A percentile compares a stretch with the other conserved stretches of the same genome.
These are phyloP conservation scores for Globomyces pollinis-pini DNA, from an alignment of 192 early-diverging fungal species.

Conservation along the genomic window DNA sequence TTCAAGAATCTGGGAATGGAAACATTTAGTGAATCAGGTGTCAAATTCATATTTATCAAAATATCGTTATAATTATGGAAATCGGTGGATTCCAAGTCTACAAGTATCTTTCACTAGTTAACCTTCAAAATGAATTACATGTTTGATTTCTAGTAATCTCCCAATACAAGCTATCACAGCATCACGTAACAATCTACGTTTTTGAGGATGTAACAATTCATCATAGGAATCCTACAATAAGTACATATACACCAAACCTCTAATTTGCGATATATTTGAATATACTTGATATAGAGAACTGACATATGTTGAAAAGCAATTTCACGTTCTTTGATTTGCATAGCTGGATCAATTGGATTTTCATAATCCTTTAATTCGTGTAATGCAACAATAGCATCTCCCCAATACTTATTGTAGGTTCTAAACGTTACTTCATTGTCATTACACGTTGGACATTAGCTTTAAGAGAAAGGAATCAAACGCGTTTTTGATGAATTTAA, in stretches of 20 bases:
- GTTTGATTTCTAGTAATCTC: constrained; percentile 48
- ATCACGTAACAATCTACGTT: constrained; percentile 43
- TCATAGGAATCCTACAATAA: constrained; percentile 42
- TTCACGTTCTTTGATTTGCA: constrained; percentile 47
- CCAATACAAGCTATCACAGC: constrained; percentile 43
- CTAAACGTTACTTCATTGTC: background rate
- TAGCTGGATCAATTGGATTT: constrained; percentile 34
- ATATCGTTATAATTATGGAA: constrained; percentile 44
- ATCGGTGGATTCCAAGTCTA: constrained; percentile 46
- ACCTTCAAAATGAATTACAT: constrained; percentile 24
- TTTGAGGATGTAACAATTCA: constrained; percentile 55
- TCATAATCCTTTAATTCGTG: constrained; percentile 46
- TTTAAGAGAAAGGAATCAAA: no score
- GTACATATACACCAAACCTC: constrained; percentile 33
- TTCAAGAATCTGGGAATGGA: constrained; percentile 43
- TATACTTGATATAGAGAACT: constrained; percentile 48
- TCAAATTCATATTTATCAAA: constrained; percentile 50
- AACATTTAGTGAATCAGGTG: constrained; percentile 40
- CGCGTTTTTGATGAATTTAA: background rate
- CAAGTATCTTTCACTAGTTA: constrained; percentile 39
- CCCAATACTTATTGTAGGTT: constrained; percentile 33
- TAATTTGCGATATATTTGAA: constrained; percentile 44
- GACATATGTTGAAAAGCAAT: constrained; percentile 47
- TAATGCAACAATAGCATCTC: constrained; percentile 33
- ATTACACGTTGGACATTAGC: constrained; percentile 11